Conservation (phyloP, 768 basidiomycete genomes). For the Imleria badia region DNA sequence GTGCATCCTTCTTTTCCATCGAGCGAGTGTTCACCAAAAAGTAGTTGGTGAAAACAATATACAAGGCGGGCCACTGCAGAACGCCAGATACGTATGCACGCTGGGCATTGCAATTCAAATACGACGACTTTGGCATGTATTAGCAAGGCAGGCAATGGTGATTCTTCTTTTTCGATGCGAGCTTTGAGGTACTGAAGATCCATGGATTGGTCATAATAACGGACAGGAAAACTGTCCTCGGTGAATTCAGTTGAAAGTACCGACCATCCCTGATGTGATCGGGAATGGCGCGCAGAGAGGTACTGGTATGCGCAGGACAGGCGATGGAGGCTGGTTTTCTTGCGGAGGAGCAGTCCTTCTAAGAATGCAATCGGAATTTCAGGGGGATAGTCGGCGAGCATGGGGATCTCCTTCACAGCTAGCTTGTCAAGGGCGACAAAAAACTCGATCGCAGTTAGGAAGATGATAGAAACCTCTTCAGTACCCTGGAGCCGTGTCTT, state of each 20-base stretch:
- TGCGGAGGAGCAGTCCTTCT: conserved; percentile 10
- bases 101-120: too few relatives aligned
- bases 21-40: too few relatives aligned
- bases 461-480: conserved; percentile 39
- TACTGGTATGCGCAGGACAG: too few relatives aligned
- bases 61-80: conserved; percentile 34
- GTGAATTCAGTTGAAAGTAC: too few relatives aligned
- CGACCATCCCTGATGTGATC: too few relatives aligned
- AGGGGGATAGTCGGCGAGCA: conserved; percentile 25
- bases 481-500: conserved; percentile 27
- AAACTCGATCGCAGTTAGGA: conserved; percentile 36
- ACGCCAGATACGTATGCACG: conserved; percentile 39
- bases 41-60: conserved; percentile 16
- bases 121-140: too few relatives aligned
- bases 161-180: conserved; percentile 31
- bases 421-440: conserved; percentile 34
- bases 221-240: too few relatives aligned
- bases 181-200: conserved; percentile 11
- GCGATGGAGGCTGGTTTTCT: too few relatives aligned
- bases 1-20: too few relatives aligned
- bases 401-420: neutral
- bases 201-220: too few relatives aligned
- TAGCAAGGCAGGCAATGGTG: conserved; percentile 41
- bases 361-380: conserved; percentile 23
- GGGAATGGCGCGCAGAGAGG: too few relatives aligned